Evolutionary conservation across 768 basidiomycete genomes (phyloP).

Genomic region (Holtermanniella nyarrowii): DNA sequence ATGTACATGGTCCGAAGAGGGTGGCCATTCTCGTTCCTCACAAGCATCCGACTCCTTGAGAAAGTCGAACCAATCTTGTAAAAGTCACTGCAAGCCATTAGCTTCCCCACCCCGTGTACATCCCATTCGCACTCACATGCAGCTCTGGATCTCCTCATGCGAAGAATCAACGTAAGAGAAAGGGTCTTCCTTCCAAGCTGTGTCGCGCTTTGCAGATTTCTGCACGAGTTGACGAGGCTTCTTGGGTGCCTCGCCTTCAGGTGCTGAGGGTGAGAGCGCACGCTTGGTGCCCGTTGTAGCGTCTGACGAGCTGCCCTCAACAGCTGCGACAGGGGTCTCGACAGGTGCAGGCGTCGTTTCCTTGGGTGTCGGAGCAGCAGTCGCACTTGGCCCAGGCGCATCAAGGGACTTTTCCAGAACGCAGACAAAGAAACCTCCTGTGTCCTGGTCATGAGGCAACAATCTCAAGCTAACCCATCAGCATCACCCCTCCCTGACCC

Average conservation of each 20-base stretch:
- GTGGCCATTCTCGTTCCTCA: slow-evolving; percentile 60
- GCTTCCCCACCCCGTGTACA: background rate
- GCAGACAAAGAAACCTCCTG: slow-evolving; percentile 96
- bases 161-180: slow-evolving; percentile 67
- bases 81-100: slow-evolving; percentile 49
- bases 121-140: slow-evolving; percentile 53
- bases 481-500: background rate
- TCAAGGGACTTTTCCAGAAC: slow-evolving; percentile 48
- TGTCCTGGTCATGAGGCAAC: slow-evolving; percentile 90
- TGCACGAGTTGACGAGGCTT: slow-evolving; percentile 47
- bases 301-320: too few relatives aligned
- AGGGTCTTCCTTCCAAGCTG: slow-evolving; percentile 76
- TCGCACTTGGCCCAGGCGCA: background rate
- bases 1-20: slow-evolving; percentile 67
- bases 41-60: slow-evolving; percentile 66
- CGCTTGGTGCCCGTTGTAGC: slow-evolving; percentile 20
- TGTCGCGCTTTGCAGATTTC: slow-evolving; percentile 29
- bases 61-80: slow-evolving; percentile 62
- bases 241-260: slow-evolving; percentile 41
- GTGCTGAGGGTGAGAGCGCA: slow-evolving; percentile 21
- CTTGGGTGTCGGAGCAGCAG: background rate
- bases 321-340: too few relatives aligned
- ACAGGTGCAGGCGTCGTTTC: too few relatives aligned
- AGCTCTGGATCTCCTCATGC: slow-evolving; percentile 59
- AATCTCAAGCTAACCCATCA: slow-evolving; percentile 58